Percentiles rank a stretch among this genome's conserved stretches.
phyloP scores from a whole-genome alignment of 2,329 filamentous ascomycete species.

The Furcasterigmium sp. region DNA sequence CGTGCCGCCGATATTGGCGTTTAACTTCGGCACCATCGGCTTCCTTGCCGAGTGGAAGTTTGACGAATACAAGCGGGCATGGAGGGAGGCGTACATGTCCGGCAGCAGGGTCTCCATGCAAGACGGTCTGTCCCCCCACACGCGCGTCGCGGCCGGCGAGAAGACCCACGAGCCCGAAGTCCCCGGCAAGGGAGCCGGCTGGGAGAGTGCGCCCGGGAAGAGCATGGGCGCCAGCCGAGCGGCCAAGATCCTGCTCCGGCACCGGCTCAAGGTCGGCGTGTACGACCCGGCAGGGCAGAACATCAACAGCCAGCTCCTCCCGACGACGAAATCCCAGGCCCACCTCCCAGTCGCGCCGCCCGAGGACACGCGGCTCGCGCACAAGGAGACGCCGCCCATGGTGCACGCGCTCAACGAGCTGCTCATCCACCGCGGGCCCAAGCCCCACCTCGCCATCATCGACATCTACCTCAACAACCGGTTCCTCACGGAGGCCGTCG shows the following conservation, averaged over 20 bases:
- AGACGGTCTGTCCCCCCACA: slow-evolving; percentile 34
- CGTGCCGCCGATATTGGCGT: slow-evolving; percentile 87
- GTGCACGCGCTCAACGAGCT: slow-evolving; percentile 88
- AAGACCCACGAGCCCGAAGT: slow-evolving; percentile 17
- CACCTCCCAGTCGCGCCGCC: slow-evolving; percentile 19
- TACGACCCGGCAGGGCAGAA: slow-evolving; percentile 64
- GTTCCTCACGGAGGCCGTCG: slow-evolving; percentile 88
- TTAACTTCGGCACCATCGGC: slow-evolving; percentile 94
- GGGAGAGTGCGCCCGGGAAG: slow-evolving; percentile 73
- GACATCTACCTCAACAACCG: slow-evolving; percentile 86
- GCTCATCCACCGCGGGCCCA: slow-evolving; percentile 82
- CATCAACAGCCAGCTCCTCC: slow-evolving; percentile 46
- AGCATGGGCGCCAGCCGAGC: slow-evolving; percentile 70
- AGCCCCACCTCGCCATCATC: slow-evolving; percentile 86
- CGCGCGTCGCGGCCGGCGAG: slow-evolving; percentile 25
- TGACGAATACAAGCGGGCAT: slow-evolving; percentile 83
- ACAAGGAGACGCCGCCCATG: slow-evolving; percentile 25
- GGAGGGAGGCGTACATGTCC: slow-evolving; percentile 87
- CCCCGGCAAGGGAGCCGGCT: slow-evolving; percentile 34
- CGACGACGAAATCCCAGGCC: slow-evolving; percentile 33
- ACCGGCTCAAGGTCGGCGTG: slow-evolving; percentile 80
- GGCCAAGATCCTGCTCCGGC: slow-evolving; percentile 79
- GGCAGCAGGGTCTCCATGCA: slow-evolving; percentile 47
- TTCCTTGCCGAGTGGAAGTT: slow-evolving; percentile 98
- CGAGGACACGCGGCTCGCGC: slow-evolving; percentile 9